Evolutionary conservation across 2,329 filamentous ascomycete species (phyloP).

Genomic region (Sporothrix curviconia): DNA sequence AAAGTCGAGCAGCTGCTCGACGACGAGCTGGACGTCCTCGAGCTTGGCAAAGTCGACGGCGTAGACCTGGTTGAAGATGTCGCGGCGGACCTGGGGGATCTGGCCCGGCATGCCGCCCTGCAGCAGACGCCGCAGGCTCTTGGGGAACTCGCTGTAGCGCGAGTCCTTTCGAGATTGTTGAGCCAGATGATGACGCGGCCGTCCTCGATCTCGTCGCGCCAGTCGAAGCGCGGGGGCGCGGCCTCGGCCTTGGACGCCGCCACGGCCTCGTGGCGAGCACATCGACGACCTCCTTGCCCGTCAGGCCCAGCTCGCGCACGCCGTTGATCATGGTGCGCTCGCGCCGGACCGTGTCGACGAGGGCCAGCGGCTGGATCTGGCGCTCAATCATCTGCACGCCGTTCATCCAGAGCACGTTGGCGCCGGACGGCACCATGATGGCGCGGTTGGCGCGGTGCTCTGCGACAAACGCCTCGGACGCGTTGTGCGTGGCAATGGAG

Average conservation of each 20-base stretch:
- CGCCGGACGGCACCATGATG: conserved; percentile 61
- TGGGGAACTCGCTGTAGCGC: conserved; percentile 68
- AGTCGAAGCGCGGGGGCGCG: conserved; percentile 74
- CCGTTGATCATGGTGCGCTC: conserved; percentile 75
- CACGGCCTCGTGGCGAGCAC: conserved; percentile 68
- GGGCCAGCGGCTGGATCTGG: conserved; percentile 78
- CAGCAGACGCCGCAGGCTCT: conserved; percentile 57
- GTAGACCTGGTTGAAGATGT: conserved; percentile 79
- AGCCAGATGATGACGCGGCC: conserved; percentile 84
- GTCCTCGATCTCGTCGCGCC: conserved; percentile 77
- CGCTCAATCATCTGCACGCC: conserved; percentile 79
- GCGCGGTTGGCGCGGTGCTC: conserved; percentile 66
- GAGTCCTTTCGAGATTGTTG: conserved; percentile 85
- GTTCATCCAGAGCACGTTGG: conserved; percentile 90
- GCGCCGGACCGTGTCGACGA: conserved; percentile 72
- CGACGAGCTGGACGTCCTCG: conserved; percentile 62
- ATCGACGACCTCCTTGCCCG: conserved; percentile 66
- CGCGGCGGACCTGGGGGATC: conserved; percentile 69
- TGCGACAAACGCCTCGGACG: conserved; percentile 58
- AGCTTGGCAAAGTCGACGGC: conserved; percentile 69
- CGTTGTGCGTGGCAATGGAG: conserved; percentile 64
- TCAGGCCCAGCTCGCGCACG: conserved; percentile 69
- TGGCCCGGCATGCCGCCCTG: conserved; percentile 78
- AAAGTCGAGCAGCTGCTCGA: conserved; percentile 62
- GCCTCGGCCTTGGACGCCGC: conserved; percentile 58